Base-by-base conservation (phyloP, 495 filamentous ascomycete genomes). In the Usnea hakonensis region DNA sequence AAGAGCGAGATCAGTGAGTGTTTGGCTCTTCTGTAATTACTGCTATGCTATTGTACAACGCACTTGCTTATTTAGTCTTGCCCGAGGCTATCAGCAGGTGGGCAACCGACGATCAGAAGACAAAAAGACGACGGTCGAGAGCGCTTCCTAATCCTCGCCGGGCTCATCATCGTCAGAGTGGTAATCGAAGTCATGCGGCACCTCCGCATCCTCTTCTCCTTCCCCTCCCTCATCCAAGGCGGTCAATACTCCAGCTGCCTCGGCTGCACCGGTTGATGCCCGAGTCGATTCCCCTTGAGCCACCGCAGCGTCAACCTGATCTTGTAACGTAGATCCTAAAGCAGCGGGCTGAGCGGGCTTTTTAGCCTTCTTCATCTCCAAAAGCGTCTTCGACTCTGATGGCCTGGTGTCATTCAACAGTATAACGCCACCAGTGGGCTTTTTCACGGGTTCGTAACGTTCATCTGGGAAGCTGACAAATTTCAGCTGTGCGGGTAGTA, bases 381-480 rank as follows among this genome's bases (percentile, higher is more conserved):
- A 80, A 14, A 91, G 83, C 32, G 83, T 75, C 69, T 92, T 92
- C 46, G 86, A 74, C 69, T 95, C 89, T 5, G 83, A 81, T 8
- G 91, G 90, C 57, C 87, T 82, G 40, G 87, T 90, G 73, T 99
- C 95, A n/a, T 87, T 77, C 30, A 97, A 82, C 32, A 99, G 81
- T 17, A 97, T 87, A 32, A 96, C 90, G 61, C 95, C 95, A 58
- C 94, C 92, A 56, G 95, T 96, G 62, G 95, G 91, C 90, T 95
- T 90, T 79, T 97, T 97, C 55, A 97, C 92, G 35, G 95, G 93
- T 80, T 89, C 87, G 73, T 96, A 97, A 60, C 95, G 85, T 17
- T 84, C 84, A 65, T 88, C 84, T 37, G 80, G 78, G 81, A 97
- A 96, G 70, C 83, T 95, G 70, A 97, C 91, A 72, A 90, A 97